These are phyloP conservation scores for Platanthera zijinensis DNA, from an alignment of 106 monocot genomes.

Conservation along the genomic window DNA sequence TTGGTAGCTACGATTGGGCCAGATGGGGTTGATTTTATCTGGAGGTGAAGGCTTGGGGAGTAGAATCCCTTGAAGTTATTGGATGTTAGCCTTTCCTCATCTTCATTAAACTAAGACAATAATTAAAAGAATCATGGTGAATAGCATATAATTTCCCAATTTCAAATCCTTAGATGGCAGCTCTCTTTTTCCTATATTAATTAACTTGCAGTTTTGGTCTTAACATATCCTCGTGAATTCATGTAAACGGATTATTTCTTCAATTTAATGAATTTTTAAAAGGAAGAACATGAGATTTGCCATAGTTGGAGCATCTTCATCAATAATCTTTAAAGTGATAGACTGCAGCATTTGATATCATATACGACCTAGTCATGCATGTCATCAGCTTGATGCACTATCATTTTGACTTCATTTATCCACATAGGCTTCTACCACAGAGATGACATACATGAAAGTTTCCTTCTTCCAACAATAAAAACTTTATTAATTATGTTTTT, in stretches of 20 bases:
- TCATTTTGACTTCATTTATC: neutral
- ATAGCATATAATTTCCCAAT: too few relatives aligned
- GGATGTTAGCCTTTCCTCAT: too few relatives aligned
- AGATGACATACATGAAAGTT: neutral
- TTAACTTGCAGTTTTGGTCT: neutral
- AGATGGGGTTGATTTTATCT: too few relatives aligned
- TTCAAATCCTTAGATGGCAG: too few relatives aligned
- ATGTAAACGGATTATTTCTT: neutral
- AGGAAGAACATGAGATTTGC: constrained; percentile 4
- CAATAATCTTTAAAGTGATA: neutral
- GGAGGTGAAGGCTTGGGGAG: too few relatives aligned
- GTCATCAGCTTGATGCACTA: neutral
- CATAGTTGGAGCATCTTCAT: neutral
- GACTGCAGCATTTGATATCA: neutral
- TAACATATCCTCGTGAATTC: neutral
- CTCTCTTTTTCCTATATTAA: too few relatives aligned
- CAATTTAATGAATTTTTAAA: neutral
- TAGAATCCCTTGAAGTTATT: too few relatives aligned
- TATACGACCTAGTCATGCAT: neutral
- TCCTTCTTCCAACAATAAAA: neutral
- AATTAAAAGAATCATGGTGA: too few relatives aligned
- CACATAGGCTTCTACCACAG: neutral
- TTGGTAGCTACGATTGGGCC: too few relatives aligned
- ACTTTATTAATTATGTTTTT: neutral
- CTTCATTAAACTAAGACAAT: too few relatives aligned